Base-by-base conservation (phyloP, 345 rosid genomes). In the Aquilaria yunnanensis region DNA sequence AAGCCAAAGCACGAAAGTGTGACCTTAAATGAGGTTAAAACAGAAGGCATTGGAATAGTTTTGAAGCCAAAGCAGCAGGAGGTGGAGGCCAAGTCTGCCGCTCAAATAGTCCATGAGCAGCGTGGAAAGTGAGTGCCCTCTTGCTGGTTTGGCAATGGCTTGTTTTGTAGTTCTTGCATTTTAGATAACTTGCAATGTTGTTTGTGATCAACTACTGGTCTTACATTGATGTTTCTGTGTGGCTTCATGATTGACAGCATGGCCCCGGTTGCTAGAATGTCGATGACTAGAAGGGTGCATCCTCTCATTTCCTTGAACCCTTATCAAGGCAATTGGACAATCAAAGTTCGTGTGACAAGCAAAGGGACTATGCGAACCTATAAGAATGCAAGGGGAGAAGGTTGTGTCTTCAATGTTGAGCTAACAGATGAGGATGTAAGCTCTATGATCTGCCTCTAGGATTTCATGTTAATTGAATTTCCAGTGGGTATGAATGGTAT, bases 241-340 rank as follows among this genome's bases (percentile, higher is more conserved):
- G 7, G 29, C 14, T 63, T 54, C 34, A 9, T 4, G n/a, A 34
- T 57, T 75, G 62, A 60, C 76, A 93, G 97, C 68, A 78, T 80
- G 87, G 92, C 97, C 32, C 98, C 98, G 1, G 62, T 81, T 60
- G 90, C 90, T 0, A 77, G 96, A 61, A 77, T 90, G 88, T 73
- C 97, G 45, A 90, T 93, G 94, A 86, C 98, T 3, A 75, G 94
- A 55, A 84, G 98, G 61, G 97, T 93, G 33, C 97, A 90, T 64
- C 96, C 97, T 60, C 94, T 93, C 54, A 86, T 83, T 49, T 90
- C 98, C 5, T 74, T 90, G 85, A 93, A 93, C 57, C 98, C 98
- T 11, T 93, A 93, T 66, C 97, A 93, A 79, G 98, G 96, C 9
- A 93, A 68, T 61, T 93, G 97, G 98, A 93, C 90, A 11, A 93